Base-by-base conservation (phyloP, 116 monocot genomes). In the Thalassia testudinum region DNA sequence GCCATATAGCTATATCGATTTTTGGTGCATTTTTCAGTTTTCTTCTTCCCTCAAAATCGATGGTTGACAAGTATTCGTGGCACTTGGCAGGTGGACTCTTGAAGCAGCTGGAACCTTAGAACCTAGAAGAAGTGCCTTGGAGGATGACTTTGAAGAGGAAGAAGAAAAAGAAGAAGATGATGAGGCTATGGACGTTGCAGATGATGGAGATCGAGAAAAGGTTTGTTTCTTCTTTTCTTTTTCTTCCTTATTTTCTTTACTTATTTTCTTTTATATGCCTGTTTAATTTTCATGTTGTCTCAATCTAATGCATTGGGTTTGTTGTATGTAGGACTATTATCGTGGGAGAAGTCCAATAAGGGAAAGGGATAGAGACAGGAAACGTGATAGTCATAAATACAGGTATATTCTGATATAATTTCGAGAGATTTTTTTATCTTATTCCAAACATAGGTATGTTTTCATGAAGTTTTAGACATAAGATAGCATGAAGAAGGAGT, bases 111-210 rank as follows among this genome's bases (percentile, higher is more conserved):
- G 89, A 48, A 56, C 67, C 19, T 49, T 95, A 48, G 89, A 95
- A 53, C 82, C 77, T 48, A 84, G 95, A 51, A 76, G 76, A 69
- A 95, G 95, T 77, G 95, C 85, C 59, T 60, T 95, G 59, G 89
- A 95, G 67, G 95, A 95, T 76, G 95, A 95, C 66, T 95, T 95
- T 69, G 89, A 95, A 68, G 95, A 95, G 56, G 89, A 95, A 59
- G 95, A 95, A 66, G 95, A 95, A 52, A 77, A 95, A 50, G 81
- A 95, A 68, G 85, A 85, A 24, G 93, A 84, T 8, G 81, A 74
- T 12, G 62, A 70, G 24, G 62, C 71, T 58, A 65, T 81, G 64
- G 73, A 72, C 27, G 48, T 72, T 58, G 59, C 76, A 63, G 80
- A 83, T 22, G 62, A 37, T 64, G 73, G 49, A 27, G 30, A 52